phyloP scores from a whole-genome alignment of 2,329 filamentous ascomycete genomes.

The Ceratocystis alfenasii region DNA sequence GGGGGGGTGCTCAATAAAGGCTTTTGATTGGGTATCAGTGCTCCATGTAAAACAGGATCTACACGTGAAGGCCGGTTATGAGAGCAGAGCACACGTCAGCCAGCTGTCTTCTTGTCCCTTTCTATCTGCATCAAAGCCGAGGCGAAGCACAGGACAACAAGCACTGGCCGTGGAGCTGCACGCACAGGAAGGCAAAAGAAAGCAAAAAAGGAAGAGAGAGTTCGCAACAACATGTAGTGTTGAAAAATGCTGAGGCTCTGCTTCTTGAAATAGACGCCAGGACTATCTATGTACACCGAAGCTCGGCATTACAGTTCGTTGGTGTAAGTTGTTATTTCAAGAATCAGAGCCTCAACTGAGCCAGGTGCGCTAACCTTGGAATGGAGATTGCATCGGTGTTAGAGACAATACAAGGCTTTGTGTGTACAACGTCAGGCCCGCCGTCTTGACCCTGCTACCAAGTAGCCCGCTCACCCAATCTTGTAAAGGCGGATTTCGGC shows the following conservation, averaged over 20 bases:
- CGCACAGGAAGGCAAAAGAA: not conserved
- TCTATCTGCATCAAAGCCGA: not conserved
- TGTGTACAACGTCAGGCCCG: not conserved
- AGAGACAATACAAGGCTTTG: not conserved
- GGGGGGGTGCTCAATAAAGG: too few relatives aligned
- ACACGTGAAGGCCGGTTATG: not conserved
- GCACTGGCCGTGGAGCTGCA: not conserved
- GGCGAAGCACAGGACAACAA: not conserved
- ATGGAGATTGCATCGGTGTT: too few relatives aligned
- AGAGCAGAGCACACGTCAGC: not conserved
- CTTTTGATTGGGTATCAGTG: constrained; percentile 1
- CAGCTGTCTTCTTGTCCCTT: not conserved
- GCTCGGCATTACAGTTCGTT: not conserved
- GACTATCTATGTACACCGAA: too few relatives aligned
- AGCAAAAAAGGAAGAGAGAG: too few relatives aligned
- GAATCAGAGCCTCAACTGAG: not conserved
- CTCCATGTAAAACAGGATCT: constrained; percentile 4
- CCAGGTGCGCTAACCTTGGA: too few relatives aligned
- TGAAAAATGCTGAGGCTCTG: not conserved
- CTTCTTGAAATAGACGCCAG: not conserved
- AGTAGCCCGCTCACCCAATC: not conserved
- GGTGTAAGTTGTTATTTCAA: not conserved
- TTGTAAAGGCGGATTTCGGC: not conserved
- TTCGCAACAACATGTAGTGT: not conserved
- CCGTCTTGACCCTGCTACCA: not conserved